Percentiles rank a stretch among this genome's conserved stretches.
phyloP scores from a whole-genome alignment of 2,329 filamentous ascomycete genomes.

The Fusarium austroafricanum region DNA sequence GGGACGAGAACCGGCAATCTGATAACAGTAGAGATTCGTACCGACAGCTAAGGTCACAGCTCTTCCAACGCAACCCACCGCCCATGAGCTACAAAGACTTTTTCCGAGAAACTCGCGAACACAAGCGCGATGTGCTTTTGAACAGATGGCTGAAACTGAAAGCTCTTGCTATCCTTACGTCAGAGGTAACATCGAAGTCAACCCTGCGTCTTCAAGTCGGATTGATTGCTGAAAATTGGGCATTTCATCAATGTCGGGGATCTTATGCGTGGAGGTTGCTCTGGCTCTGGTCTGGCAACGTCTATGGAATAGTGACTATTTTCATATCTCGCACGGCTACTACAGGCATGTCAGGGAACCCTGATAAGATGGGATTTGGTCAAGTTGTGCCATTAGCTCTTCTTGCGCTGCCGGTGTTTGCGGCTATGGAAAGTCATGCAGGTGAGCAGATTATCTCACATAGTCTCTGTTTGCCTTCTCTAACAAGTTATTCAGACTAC shows the following conservation, averaged over 20 bases:
- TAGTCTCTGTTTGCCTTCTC: accelerated
- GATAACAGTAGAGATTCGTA: neutral
- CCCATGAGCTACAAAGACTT: accelerated
- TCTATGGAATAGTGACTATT: neutral
- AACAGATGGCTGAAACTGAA: neutral
- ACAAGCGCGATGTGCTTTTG: neutral
- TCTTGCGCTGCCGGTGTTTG: neutral
- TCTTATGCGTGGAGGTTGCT: neutral
- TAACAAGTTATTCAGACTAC: neutral
- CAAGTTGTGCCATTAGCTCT: neutral
- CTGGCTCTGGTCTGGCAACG: neutral
- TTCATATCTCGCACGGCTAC: accelerated
- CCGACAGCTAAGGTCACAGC: accelerated
- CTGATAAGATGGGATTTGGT: neutral
- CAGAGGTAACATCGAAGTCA: accelerated
- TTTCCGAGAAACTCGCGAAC: accelerated
- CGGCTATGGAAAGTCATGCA: neutral
- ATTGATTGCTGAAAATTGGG: neutral
- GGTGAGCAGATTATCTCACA: neutral
- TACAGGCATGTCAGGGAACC: neutral
- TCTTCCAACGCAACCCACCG: accelerated
- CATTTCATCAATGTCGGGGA: neutral
- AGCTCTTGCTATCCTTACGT: neutral
- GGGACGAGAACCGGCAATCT: neutral
- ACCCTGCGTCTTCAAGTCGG: accelerated